Conservation (phyloP, 2,329 filamentous ascomycete species). For the Trichophyton benhamiae region DNA sequence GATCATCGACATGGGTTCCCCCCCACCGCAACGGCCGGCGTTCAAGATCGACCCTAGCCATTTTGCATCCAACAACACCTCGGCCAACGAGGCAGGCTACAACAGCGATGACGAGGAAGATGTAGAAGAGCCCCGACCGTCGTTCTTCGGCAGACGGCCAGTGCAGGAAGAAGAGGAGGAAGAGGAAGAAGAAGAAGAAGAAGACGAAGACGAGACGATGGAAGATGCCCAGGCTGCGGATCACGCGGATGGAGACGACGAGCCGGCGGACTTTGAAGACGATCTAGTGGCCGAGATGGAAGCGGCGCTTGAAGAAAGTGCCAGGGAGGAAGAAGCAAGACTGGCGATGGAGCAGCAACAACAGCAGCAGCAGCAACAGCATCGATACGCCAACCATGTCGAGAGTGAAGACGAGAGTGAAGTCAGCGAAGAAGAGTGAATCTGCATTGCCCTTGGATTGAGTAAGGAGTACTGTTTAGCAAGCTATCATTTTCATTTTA, state of each 20-base stretch:
- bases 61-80: constrained; percentile 33
- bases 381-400: constrained; percentile 18
- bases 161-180: constrained; percentile 12
- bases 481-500: background rate
- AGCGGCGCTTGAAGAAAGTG: constrained; percentile 38
- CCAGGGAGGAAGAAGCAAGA: constrained; percentile 28
- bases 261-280: constrained; percentile 34
- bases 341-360: constrained; percentile 21
- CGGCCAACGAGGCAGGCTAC: constrained; percentile 21
- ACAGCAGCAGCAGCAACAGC: constrained; percentile 17
- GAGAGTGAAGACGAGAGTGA: constrained; percentile 48
- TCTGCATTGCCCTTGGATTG: background rate
- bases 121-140: constrained; percentile 26
- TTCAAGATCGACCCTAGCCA: constrained; percentile 31
- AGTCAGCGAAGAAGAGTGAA: constrained; percentile 51
- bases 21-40: constrained; percentile 27
- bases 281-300: constrained; percentile 47
- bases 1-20: constrained; percentile 40
- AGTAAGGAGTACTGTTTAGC: background rate
- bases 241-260: constrained; percentile 18
- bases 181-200: constrained; percentile 14
- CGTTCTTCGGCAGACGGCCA: constrained; percentile 21
- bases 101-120: constrained; percentile 28
- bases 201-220: constrained; percentile 17
- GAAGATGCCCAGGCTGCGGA: constrained; percentile 17